Evolutionary conservation across 2,329 filamentous ascomycete species (phyloP), one percentile per base, ranked within the genome.

Genomic region (Anisogramma anomala): DNA sequence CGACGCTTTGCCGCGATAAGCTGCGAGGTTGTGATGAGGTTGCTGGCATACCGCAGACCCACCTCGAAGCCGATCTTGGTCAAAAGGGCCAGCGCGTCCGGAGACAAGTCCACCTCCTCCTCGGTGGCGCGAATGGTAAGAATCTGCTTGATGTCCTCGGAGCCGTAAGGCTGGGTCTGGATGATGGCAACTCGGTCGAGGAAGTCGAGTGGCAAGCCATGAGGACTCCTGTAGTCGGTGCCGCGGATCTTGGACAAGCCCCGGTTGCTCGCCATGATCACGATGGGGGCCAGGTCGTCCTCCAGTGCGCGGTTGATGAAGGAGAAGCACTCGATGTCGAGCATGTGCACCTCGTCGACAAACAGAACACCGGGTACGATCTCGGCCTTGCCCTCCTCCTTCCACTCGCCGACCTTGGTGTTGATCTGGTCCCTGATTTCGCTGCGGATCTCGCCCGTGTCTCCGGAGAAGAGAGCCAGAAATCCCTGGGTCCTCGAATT

Each of bases 331-430:
- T 98, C 91, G 50, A 96, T 95, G 60, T 98, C 91, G 43, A 98
- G 83, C 89, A 98, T 96, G 70, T 98, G 91, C 4, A 98, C 89
- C 67, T 98, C 91, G 56, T 98, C 91, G 55, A 98, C 94, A 69
- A 98, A 98, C 6, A 98, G 69, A 6, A 98, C 91, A 33, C 91
- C 91, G 0, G 91, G 91, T 0, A 98, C 87, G 41, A 98, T 96
- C 65, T 94, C 88, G 3, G 91, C 91, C 64, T 98, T 98, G 65
- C 91, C 91, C 65, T 98, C 91, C 63, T 98, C 91, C 64, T 94
- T 95, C 91, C 91, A 98, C 64, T 98, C 91, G 35, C 82, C 88
- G 2, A 98, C 88, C 65, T 98, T 98, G 52, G 85, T 95, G 67
- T 98, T 94, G 71, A 98, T 98, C 68, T 98, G 91, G 60, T 96